phyloP scores from a whole-genome alignment of 176 grass and related monocot genomes.

The Alloteropsis semialata region DNA sequence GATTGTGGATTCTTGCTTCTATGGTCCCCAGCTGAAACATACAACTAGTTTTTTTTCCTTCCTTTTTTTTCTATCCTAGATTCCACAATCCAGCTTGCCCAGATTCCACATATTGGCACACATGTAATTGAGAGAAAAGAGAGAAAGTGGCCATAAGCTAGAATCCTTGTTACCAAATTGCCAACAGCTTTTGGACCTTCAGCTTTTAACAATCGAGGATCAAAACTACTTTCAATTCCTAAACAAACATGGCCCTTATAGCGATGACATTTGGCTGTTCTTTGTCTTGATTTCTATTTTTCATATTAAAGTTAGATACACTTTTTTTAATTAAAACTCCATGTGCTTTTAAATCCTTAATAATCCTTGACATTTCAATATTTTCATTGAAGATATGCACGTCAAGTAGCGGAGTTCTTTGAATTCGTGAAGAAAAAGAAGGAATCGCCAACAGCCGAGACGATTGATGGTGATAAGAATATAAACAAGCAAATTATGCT shows the following conservation, averaged over 20 bases:
- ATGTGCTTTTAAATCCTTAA: constrained; percentile 15
- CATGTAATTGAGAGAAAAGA: not conserved
- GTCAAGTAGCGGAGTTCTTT: constrained; percentile 83
- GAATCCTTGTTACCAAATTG: not conserved
- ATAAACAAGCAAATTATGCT: constrained; percentile 46
- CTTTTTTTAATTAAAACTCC: not conserved
- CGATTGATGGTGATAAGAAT: constrained; percentile 23
- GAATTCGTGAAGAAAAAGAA: constrained; percentile 98
- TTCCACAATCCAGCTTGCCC: not conserved
- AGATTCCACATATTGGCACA: not conserved
- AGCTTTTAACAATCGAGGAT: not conserved
- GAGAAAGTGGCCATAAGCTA: not conserved
- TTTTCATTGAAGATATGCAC: constrained; percentile 64
- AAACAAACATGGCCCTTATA: not conserved
- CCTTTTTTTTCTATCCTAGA: no score
- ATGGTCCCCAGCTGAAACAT: not conserved
- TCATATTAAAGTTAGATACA: not conserved
- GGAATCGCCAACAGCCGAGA: constrained; percentile 35
- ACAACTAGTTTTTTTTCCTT: no score
- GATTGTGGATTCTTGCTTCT: not conserved
- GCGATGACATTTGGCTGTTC: not conserved
- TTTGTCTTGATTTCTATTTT: constrained; percentile 4
- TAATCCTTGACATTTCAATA: constrained; percentile 17
- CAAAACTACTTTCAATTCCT: not conserved
- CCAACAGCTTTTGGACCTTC: not conserved